Base-by-base conservation (phyloP, 345 rosid genomes). In the Gossypium ekmanianum region DNA sequence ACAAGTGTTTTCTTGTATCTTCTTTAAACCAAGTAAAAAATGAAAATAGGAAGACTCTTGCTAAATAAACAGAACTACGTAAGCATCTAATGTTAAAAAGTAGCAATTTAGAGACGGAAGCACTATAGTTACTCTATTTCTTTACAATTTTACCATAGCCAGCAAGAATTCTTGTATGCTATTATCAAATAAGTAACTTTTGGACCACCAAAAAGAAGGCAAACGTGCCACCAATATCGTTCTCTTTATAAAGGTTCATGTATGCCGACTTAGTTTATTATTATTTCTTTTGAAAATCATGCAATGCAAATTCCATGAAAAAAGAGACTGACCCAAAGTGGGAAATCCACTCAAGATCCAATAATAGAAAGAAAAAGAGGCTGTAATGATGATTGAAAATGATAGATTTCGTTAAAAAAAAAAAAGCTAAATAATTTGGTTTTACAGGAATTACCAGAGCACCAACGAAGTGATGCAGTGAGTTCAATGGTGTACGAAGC, bases 401-500 rank as follows among this genome's bases (percentile, higher is more conserved):
- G 24, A 17, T 34, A 0, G 45, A 64, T 41, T 62, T 12, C 2
- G 43, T 34, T 34, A 5, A 20, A 45, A 11, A 20, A 20, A 20
- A 20, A 20, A 44, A 43, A 29, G 2, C 18, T n/a, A 17, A 5
- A 17, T 54, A n/a, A n/a, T n/a, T 44, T 12, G 7, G 12, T 59
- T 63, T 39, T 27, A 77, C 85, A 91, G 97, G 89, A 86, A 70
- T 75, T 89, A 3, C 85, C 92, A 11, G 91, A 82, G 74, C 86
- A 85, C 62, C 92, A 86, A 43, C 79, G 97, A 12, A 81, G 89
- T 39, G 98, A 92, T 72, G 98, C 98, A n/a, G 98, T 94, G 84
- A 90, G 93, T 58, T 87, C 96, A 44, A 89, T 94, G 89, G 97
- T 92, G 76, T 94, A 94, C 47, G 98, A 94, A 74, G 98, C 98